Evolutionary conservation across 1,139 yeast genomes (phyloP), one percentile per base, ranked within the genome.

Genomic region (Kurtzmaniella natalensis): DNA sequence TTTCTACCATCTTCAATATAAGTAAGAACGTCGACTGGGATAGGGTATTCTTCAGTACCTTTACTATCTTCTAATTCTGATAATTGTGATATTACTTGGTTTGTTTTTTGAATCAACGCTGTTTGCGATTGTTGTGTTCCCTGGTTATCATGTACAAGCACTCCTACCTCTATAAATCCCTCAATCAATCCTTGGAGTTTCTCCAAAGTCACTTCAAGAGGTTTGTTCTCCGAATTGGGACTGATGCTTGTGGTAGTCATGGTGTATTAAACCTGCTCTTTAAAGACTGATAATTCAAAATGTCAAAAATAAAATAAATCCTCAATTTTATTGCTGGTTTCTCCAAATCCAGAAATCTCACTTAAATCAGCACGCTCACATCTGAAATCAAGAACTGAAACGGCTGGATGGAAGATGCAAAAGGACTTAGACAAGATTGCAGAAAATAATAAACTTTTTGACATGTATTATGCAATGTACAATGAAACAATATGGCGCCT

Each of bases 1-100:
- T 92, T 92, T 45, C 98, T 69, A 2, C 98, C 98, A 49, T 88
- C 95, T 53, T 92, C 97, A 30, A 92, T 86, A 53, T 92, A 84
- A 40, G 81, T 79, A 6, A 86, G 62, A 11, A 86, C 88, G 50
- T 86, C 95, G 30, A 81, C 55, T 0, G 95, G 95, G 2, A 86
- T 69, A 1, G 80, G 76, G 35, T 53, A 67, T 36, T 65, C 60
- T 25, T 48, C 51, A 2, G 63, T 57, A 30, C 50, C 51, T 1
- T 64, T 61, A 33, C 56, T 55, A n/a, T 59, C 46, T 7, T 64
- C 57, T 26, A 69, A 45, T 1, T 59, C 59, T 2, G 63, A 57
- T 21, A 69, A 53, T 43, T 66, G 71, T 30, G 57, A 51, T 3
- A 67, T 55, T 15, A 67, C 55, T 35, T 64, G 68, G 47, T 66